These are phyloP conservation scores for Colletotrichum tropicicola DNA, from an alignment of 2,329 filamentous ascomycete species.

Conservation along the genomic window DNA sequence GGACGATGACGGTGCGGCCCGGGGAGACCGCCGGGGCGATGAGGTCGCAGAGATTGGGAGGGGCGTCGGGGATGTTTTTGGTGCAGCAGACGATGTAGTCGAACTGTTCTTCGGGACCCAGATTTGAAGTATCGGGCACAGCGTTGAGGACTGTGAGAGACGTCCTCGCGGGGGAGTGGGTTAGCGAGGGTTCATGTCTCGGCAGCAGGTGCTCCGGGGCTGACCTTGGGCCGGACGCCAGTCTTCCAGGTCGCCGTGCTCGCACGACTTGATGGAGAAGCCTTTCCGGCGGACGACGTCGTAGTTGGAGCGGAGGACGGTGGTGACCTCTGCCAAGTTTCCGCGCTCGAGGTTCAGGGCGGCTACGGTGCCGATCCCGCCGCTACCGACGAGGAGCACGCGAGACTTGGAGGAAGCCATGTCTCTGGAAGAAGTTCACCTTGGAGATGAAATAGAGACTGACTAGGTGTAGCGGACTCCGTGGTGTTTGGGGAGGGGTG, in stretches of 20 bases:
- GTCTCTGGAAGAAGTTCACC: background rate
- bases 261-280: constrained; percentile 62
- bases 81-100: constrained; percentile 67
- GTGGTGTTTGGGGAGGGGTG: too few species aligned
- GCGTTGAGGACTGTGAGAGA: background rate
- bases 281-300: constrained; percentile 54
- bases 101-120: constrained; percentile 39
- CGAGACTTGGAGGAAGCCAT: constrained; percentile 38
- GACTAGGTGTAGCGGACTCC: too few species aligned
- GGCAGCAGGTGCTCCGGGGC: background rate
- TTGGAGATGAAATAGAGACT: too few species aligned
- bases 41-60: constrained; percentile 56
- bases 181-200: background rate
- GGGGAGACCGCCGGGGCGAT: constrained; percentile 61
- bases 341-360: constrained; percentile 62
- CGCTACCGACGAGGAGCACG: constrained; percentile 62
- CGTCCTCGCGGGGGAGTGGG: too few species aligned
- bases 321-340: constrained; percentile 59
- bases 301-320: constrained; percentile 66
- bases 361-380: constrained; percentile 65
- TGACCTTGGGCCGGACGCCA: constrained; percentile 58
- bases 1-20: constrained; percentile 60
- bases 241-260: constrained; percentile 58
- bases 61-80: constrained; percentile 66
- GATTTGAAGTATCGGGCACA: constrained; percentile 30